A percentile compares a stretch with the other conserved stretches of the same genome.
These are phyloP conservation scores for Puccinia coronata DNA, from an alignment of 1,284 basidiomycete genomes.

Conservation along the genomic window DNA sequence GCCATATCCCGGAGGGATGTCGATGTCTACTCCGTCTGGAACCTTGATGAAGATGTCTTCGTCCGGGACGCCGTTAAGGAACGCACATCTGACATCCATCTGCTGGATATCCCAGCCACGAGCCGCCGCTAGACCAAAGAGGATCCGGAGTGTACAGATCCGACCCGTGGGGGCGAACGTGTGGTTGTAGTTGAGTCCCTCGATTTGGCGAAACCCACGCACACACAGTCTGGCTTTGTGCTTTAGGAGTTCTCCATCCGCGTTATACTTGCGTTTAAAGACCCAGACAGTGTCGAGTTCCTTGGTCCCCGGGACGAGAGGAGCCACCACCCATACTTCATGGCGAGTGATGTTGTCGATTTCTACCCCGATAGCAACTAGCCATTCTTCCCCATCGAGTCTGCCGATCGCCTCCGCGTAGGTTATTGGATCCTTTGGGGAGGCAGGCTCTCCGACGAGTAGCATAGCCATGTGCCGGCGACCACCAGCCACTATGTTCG, in stretches of 20 bases:
- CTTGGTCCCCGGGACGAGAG: background rate
- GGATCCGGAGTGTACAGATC: background rate
- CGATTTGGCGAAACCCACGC: background rate
- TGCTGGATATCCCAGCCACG: constrained; percentile 1
- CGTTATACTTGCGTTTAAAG: background rate
- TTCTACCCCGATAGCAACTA: constrained; percentile 1
- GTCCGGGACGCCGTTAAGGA: too few relatives aligned
- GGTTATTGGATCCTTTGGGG: background rate
- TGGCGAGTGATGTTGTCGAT: background rate
- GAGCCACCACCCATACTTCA: too few relatives aligned
- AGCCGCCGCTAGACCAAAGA: background rate
- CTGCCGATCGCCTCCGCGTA: background rate
- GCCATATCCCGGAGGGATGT: background rate
- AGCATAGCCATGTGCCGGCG: too few relatives aligned
- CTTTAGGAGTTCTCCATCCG: too few relatives aligned
- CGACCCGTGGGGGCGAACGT: constrained; percentile 13
- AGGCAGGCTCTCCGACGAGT: background rate
- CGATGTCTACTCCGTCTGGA: too few relatives aligned
- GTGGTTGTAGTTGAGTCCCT: constrained; percentile 18
- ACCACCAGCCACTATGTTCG: background rate
- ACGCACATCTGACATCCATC: constrained; percentile 22
- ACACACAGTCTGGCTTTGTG: background rate
- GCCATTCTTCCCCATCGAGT: background rate
- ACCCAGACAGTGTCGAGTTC: constrained; percentile 10
- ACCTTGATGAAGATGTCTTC: too few relatives aligned